Base-by-base conservation (phyloP, 371 early-diverging fungal genomes). In the Rhizopus delemar region DNA sequence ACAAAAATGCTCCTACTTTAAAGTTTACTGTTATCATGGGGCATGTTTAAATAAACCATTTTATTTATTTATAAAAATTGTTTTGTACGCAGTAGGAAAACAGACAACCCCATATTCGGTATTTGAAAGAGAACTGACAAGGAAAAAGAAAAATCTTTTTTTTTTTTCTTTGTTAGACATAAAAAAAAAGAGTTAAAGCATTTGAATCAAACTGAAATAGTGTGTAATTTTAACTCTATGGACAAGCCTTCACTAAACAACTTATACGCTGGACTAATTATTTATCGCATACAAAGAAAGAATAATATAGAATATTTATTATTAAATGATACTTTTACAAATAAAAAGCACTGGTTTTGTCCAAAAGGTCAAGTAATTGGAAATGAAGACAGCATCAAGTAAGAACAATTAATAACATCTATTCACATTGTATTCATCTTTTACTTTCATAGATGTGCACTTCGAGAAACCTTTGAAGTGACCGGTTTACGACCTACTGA, bases 271-370 rank as follows among this genome's bases (percentile, higher is more conserved):
- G 91, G 91, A 69, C 77, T 91, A 70, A 77, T 90, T 69, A 86
- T 90, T 70, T 90, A 89, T 78, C 86, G 91, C 75, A 72, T 82
- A 75, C 85, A 86, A 63, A 75, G 85, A 65, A 22, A 48, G 29
- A 45, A 55, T 45, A 83, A 80, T 75, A 82, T 88, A 66, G 93
- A 93, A 79, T 91, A 86, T 73, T 81, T 92, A 77, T 12, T 93
- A 69, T 80, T 91, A 73, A 88, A 90, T 85, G 91, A 91, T 75
- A 83, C 90, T 54, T 90, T 86, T 70, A 76, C 88, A 63, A 85
- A 89, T 69, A 89, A 90, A 64, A 82, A 86, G 60, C 88, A 92
- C 71, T 93, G 93, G 93, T 85, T 86, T 56, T 89, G 89, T 61
- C 92, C 93, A 38, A 91, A 92, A 76, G 92, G 92, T 55, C 84